Percentiles rank a stretch among this genome's conserved stretches.
These are phyloP conservation scores for Acer yangbiense DNA, from an alignment of 345 rosid genomes.

Conservation along the genomic window DNA sequence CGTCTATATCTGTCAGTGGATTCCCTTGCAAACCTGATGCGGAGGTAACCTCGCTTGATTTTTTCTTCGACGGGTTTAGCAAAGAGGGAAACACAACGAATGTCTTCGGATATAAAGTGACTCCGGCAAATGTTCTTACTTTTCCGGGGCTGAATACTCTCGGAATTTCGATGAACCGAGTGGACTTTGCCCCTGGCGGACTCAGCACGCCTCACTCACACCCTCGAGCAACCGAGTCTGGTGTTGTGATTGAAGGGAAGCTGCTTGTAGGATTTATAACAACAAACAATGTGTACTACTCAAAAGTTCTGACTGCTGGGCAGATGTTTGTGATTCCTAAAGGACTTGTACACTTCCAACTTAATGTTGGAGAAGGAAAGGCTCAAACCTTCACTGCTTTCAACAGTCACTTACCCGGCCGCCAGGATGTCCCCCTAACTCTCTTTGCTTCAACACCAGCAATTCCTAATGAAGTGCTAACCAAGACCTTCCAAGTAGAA, in stretches of 20 bases:
- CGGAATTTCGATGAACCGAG: constrained; percentile 72
- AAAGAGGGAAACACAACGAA: constrained; percentile 54
- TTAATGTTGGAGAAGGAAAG: constrained; percentile 62
- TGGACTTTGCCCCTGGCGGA: constrained; percentile 59
- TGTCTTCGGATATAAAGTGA: constrained; percentile 30
- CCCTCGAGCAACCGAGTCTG: constrained; percentile 63
- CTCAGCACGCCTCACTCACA: constrained; percentile 72
- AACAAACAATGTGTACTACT: constrained; percentile 46
- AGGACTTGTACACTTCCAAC: constrained; percentile 75
- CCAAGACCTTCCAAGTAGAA: constrained; percentile 55
- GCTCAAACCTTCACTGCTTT: constrained; percentile 68
- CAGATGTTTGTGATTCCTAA: constrained; percentile 66
- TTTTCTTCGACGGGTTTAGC: constrained; percentile 64
- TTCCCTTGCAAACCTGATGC: constrained; percentile 69
- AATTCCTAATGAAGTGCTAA: constrained; percentile 59
- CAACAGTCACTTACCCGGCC: constrained; percentile 74
- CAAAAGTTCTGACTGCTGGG: constrained; percentile 51
- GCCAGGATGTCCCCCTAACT: constrained; percentile 26
- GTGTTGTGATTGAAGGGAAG: constrained; percentile 55
- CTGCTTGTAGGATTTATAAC: constrained; percentile 64
- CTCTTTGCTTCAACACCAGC: constrained; percentile 57
- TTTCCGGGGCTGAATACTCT: constrained; percentile 68
- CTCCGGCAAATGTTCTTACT: constrained; percentile 46
- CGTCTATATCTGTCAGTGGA: constrained; percentile 53
- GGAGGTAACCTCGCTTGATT: constrained; percentile 52